Percentiles rank a stretch among this genome's conserved stretches.
phyloP scores from a whole-genome alignment of 2,329 filamentous ascomycete genomes.

The Pyricularia sp. region DNA sequence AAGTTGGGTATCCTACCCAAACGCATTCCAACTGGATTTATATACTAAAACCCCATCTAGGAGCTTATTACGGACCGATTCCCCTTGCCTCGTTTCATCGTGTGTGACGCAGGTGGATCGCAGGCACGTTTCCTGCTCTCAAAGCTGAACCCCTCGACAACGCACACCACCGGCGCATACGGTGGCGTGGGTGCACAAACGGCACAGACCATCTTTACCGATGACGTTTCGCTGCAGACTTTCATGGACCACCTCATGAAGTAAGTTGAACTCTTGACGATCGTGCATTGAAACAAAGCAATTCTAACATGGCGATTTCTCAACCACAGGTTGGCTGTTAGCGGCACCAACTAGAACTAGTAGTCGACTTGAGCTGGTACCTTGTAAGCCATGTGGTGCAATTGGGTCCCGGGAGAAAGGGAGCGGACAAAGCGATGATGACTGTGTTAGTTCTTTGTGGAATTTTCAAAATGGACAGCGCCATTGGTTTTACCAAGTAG shows the following conservation, averaged over 20 bases:
- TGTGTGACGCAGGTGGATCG: slow-evolving; percentile 96
- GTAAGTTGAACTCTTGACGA: slow-evolving; percentile 39
- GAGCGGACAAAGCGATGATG: background rate
- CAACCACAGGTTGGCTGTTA: slow-evolving; percentile 43
- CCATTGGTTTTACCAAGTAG: background rate
- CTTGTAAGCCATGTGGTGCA: background rate
- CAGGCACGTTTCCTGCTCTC: slow-evolving; percentile 94
- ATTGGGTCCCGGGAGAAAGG: background rate
- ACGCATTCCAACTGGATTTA: background rate
- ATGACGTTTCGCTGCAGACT: slow-evolving; percentile 94
- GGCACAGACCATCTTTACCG: slow-evolving; percentile 97
- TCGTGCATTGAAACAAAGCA: background rate
- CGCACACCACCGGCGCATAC: slow-evolving; percentile 87
- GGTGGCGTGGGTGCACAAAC: slow-evolving; percentile 78
- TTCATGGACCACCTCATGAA: slow-evolving; percentile 99
- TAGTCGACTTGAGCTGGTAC: background rate
- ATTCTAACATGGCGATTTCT: slow-evolving; percentile 10
- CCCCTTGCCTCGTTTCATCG: slow-evolving; percentile 95
- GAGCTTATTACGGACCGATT: slow-evolving; percentile 96
- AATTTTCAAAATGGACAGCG: background rate
- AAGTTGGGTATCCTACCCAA: slow-evolving; percentile 25
- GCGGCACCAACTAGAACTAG: slow-evolving; percentile 43
- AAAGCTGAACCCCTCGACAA: slow-evolving; percentile 95
- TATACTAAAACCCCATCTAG: slow-evolving; percentile 31
- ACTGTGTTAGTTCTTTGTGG: background rate